Conservation (phyloP, 148 eudicot species). For the Amaranthus cruentus region DNA sequence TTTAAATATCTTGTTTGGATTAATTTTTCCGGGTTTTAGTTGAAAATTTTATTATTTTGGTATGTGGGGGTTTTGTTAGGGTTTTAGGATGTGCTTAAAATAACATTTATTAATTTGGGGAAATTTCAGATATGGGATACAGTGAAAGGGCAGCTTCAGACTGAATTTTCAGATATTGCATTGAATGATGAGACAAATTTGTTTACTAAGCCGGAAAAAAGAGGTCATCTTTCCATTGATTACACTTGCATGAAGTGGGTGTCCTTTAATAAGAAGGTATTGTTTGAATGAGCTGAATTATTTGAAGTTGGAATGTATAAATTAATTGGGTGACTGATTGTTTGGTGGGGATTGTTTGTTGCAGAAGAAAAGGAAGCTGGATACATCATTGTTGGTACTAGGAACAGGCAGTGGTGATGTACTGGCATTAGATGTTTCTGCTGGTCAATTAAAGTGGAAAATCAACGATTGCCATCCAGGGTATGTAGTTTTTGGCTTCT, state of each 20-base stretch:
- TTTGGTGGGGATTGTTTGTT: slow-evolving; percentile 1
- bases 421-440: slow-evolving; percentile 75
- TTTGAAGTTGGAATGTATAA: neutral
- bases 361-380: slow-evolving; percentile 84
- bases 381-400: slow-evolving; percentile 58
- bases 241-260: slow-evolving; percentile 97
- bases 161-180: slow-evolving; percentile 62
- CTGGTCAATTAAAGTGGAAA: slow-evolving; percentile 88
- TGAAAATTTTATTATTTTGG: neutral
- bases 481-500: slow-evolving; percentile 35
- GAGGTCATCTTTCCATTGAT: slow-evolving; percentile 87
- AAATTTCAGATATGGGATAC: slow-evolving; percentile 84
- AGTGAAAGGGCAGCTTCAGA: slow-evolving; percentile 69
- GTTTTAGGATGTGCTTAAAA: slow-evolving; percentile 1
- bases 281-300: neutral
- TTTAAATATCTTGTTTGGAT: neutral
- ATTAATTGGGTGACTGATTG: neutral
- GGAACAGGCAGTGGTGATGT: slow-evolving; percentile 96
- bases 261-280: slow-evolving; percentile 67
- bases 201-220: slow-evolving; percentile 49
- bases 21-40: neutral
- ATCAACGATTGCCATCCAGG: slow-evolving; percentile 91
- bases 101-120: neutral
- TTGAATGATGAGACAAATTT: slow-evolving; percentile 36
- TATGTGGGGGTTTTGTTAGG: slow-evolving; percentile 14